These are phyloP conservation scores for Rickenella mellea DNA, from an alignment of 768 basidiomycete genomes.

Conservation along the genomic window DNA sequence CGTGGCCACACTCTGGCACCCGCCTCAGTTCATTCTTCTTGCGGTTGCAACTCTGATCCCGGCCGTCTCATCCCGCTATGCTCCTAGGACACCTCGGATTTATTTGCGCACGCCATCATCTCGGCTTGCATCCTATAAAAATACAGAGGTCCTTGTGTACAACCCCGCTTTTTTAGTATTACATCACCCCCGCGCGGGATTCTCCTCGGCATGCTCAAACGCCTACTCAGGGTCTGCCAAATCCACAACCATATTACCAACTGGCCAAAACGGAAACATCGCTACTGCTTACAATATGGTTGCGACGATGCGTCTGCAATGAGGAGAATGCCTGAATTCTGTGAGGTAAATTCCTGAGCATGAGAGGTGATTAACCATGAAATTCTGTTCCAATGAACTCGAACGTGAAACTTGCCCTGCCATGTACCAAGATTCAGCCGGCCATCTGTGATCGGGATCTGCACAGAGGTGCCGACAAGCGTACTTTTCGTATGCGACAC, in stretches of 20 bases:
- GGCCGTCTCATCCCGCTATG: too few relatives aligned
- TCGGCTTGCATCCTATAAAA: too few relatives aligned
- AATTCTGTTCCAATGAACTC: not conserved
- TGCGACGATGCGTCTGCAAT: conserved; percentile 65
- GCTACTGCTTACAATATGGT: conserved; percentile 57
- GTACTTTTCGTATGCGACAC: conserved; percentile 90
- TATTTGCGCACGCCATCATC: too few relatives aligned
- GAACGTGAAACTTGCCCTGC: conserved; percentile 54
- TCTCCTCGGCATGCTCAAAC: not conserved
- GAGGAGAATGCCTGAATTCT: conserved; percentile 67
- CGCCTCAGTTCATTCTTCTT: too few relatives aligned
- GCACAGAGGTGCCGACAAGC: conserved; percentile 73
- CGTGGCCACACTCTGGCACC: too few relatives aligned
- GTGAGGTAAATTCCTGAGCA: conserved; percentile 71
- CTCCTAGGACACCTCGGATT: too few relatives aligned
- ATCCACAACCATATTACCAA: not conserved
- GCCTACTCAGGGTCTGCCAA: conserved; percentile 1
- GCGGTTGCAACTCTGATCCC: too few relatives aligned
- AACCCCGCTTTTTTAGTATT: too few relatives aligned
- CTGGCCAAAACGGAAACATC: not conserved
- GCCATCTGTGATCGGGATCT: conserved; percentile 76
- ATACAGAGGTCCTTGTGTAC: too few relatives aligned
- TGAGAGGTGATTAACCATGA: not conserved
- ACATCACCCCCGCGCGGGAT: too few relatives aligned
- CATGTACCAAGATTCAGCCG: conserved; percentile 80